Base-by-base conservation (phyloP, 2,329 filamentous ascomycete genomes). In the Fonsecaea monophora region DNA sequence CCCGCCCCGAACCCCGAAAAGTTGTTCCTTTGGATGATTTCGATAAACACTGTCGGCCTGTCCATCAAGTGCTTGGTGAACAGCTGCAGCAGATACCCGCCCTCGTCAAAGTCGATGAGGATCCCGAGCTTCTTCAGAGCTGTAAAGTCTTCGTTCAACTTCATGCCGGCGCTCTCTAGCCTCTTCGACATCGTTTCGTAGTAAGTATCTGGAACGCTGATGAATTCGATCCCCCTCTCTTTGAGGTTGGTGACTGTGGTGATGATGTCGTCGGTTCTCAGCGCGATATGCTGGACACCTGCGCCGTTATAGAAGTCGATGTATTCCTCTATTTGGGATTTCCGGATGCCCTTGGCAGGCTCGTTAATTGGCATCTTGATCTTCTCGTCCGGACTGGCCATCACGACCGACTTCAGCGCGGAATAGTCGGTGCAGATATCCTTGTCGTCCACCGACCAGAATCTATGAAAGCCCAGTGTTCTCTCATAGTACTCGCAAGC, bases 351-450 rank as follows among this genome's bases (percentile, higher is more conserved):
- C 1, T 87, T 83, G 0, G 94, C 94, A 1, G 94, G 94, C 82
- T 97, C 94, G 83, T 97, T 97, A 86, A 98, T 96, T 74, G 94
- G 94, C 93, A 97, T 97, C 82, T 97, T 97, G 80, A 97, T 92
- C 4, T 90, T 78, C 65, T 94, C 90, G 82, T 94, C 92, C 67
- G 89, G 88, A 4, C 89, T 92, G 50, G 91, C 87, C 93, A 97
- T 97, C 76, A 97, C 94, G 75, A 97, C 89, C 75, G 88, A 92
- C 80, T 90, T 92, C 56, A 97, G 85, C 9, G 94, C 93, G 0
- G 90, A 93, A 85, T 92, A 97, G 77, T 96, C 93, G 72, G 92
- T 97, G 85, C 89, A 92, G 81, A 97, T 96, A 77, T 96, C 88
- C 73, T 88, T 90, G 83, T 97, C 94, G 78, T 97, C 94, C 66